Conservation (phyloP, 2,329 filamentous ascomycete genomes). For the Verticillium alfalfae region DNA sequence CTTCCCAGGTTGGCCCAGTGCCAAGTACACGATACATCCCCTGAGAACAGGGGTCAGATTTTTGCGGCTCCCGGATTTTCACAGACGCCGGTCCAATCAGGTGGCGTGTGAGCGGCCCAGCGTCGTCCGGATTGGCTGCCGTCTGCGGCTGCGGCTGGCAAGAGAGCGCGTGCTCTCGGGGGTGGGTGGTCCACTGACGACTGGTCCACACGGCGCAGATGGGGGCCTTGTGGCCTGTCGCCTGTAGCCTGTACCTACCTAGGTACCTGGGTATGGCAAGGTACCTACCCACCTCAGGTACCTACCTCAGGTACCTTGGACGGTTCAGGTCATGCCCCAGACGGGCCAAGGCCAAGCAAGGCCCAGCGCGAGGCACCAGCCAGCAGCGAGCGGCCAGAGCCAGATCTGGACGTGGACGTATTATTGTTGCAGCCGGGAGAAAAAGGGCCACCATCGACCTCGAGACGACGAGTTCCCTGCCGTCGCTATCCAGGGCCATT, state of each 20-base stretch:
- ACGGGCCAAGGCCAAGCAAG: not conserved
- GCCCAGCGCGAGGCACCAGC: not conserved
- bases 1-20: no score
- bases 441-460: not conserved
- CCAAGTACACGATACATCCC: not conserved
- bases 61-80: conserved; percentile 1
- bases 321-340: not conserved
- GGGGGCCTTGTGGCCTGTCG: not conserved
- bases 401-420: not conserved
- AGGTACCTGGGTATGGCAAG: no score
- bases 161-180: not conserved
- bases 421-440: not conserved
- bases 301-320: not conserved
- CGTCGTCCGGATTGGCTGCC: not conserved
- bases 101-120: not conserved
- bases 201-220: not conserved
- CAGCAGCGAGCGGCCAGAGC: not conserved
- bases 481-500: not conserved
- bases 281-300: not conserved
- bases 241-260: not conserved
- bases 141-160: not conserved
- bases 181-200: not conserved
- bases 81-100: not conserved
- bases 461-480: not conserved
- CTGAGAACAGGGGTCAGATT: not conserved